These are phyloP conservation scores for Pseudovirgaria hyperparasitica DNA, from an alignment of 2,329 filamentous ascomycete genomes.

Conservation along the genomic window DNA sequence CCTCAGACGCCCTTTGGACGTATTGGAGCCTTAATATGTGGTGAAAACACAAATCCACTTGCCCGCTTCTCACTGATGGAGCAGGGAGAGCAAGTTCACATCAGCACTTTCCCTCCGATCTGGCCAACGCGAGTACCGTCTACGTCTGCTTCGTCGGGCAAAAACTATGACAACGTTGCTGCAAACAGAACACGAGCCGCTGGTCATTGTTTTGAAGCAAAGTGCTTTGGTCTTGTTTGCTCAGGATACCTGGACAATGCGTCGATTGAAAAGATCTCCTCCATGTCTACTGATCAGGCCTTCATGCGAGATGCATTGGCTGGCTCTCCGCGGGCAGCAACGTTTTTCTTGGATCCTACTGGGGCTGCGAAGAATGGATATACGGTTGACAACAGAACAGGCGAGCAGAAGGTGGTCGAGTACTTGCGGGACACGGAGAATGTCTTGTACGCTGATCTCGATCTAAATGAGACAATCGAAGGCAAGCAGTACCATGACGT, in stretches of 20 bases:
- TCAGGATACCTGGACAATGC: conserved; percentile 30
- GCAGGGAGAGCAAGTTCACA: conserved; percentile 43
- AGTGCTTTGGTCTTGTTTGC: conserved; percentile 42
- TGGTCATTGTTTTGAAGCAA: conserved; percentile 46
- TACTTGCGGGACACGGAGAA: conserved; percentile 34
- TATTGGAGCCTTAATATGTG: conserved; percentile 41
- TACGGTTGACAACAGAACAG: conserved; percentile 13
- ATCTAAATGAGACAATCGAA: conserved; percentile 38
- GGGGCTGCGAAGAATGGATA: conserved; percentile 29
- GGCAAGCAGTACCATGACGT: conserved; percentile 46
- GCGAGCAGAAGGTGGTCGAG: conserved; percentile 14
- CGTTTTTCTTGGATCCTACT: conserved; percentile 40
- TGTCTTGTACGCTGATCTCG: conserved; percentile 39
- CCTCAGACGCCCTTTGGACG: conserved; percentile 33
- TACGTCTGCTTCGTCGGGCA: conserved; percentile 4
- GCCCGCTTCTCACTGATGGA: conserved; percentile 41
- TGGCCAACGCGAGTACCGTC: conserved; percentile 34
- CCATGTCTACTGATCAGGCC: conserved; percentile 15
- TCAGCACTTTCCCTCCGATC: conserved; percentile 42
- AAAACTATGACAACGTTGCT: conserved; percentile 41
- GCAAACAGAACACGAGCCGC: conserved; percentile 41
- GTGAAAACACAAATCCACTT: conserved; percentile 46
- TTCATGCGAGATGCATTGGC: conserved; percentile 21
- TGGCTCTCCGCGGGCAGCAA: conserved; percentile 30
- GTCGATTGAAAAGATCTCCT: conserved; percentile 22